Percentiles rank a stretch among this genome's conserved stretches.
phyloP scores from a whole-genome alignment of 306 rosid species.

The Citrullus amarus region DNA sequence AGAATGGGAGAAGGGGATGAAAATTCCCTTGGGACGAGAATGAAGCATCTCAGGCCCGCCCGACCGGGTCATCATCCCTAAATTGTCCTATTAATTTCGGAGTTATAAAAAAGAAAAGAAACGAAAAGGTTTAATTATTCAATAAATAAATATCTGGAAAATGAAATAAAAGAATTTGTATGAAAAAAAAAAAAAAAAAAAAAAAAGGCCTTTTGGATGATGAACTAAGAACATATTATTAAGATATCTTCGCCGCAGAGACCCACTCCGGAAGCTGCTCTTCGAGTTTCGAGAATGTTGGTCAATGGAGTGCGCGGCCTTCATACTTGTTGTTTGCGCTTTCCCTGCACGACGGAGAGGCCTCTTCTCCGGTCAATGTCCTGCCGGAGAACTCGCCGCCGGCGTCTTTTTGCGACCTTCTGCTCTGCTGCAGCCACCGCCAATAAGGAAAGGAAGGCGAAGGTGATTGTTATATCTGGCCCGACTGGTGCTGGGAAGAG shows the following conservation, averaged over 20 bases:
- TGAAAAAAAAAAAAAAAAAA: background rate
- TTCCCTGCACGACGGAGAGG: constrained; percentile 20
- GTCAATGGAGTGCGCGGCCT: constrained; percentile 29
- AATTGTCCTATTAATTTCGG: too few species aligned
- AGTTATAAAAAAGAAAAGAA: background rate
- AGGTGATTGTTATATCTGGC: constrained; percentile 73
- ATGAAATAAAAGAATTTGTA: background rate
- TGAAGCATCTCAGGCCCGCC: too few species aligned
- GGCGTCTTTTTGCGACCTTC: constrained; percentile 23
- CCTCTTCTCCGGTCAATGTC: constrained; percentile 15
- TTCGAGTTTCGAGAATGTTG: constrained; percentile 13
- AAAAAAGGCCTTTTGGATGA: background rate
- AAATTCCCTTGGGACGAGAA: too few species aligned
- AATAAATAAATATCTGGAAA: background rate
- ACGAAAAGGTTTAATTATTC: background rate
- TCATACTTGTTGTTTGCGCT: constrained; percentile 31
- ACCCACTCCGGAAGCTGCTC: background rate
- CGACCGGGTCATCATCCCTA: too few species aligned
- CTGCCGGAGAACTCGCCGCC: constrained; percentile 16
- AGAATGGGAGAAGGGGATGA: too few species aligned
- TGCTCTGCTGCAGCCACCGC: constrained; percentile 24
- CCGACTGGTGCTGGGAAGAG: constrained; percentile 91
- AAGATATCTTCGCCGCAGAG: background rate
- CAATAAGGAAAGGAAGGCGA: constrained; percentile 34
- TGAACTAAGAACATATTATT: background rate